Conservation (phyloP, 1,139 yeast genomes). For the Pichia terricola region DNA sequence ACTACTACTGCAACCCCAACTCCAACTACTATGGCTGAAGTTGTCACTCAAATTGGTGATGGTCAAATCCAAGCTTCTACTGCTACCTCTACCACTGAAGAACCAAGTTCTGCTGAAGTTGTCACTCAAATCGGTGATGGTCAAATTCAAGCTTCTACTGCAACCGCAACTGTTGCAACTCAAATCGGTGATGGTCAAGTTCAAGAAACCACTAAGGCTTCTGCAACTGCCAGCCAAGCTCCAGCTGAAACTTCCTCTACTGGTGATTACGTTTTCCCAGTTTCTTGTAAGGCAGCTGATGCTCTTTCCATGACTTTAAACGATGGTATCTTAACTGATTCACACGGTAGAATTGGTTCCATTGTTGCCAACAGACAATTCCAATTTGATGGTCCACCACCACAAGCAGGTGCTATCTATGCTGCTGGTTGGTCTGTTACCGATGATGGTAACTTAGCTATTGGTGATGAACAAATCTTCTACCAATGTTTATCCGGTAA, state of each 20-base stretch:
- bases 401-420: conserved; percentile 81
- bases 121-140: conserved; percentile 37
- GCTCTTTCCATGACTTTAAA: conserved; percentile 49
- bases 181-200: conserved; percentile 30
- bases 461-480: conserved; percentile 56
- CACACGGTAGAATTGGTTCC: conserved; percentile 65
- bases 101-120: conserved; percentile 9
- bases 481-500: conserved; percentile 73
- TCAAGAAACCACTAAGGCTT: conserved; percentile 18
- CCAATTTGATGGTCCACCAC: conserved; percentile 88
- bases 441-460: conserved; percentile 56
- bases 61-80: conserved; percentile 33
- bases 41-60: conserved; percentile 31
- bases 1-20: conserved; percentile 7
- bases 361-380: conserved; percentile 81
- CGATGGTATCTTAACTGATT: conserved; percentile 46
- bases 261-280: conserved; percentile 22
- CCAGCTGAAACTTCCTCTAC: conserved; percentile 7
- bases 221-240: conserved; percentile 11
- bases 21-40: conserved; percentile 6
- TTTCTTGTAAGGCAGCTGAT: conserved; percentile 41
- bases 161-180: conserved; percentile 25
- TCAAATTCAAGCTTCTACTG: conserved; percentile 35
- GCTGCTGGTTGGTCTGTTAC: conserved; percentile 79
- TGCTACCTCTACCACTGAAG: conserved; percentile 9